Evolutionary conservation across 2,329 filamentous ascomycete genomes (phyloP), one percentile per base, ranked within the genome.

Genomic region (Aspergillus terreus): DNA sequence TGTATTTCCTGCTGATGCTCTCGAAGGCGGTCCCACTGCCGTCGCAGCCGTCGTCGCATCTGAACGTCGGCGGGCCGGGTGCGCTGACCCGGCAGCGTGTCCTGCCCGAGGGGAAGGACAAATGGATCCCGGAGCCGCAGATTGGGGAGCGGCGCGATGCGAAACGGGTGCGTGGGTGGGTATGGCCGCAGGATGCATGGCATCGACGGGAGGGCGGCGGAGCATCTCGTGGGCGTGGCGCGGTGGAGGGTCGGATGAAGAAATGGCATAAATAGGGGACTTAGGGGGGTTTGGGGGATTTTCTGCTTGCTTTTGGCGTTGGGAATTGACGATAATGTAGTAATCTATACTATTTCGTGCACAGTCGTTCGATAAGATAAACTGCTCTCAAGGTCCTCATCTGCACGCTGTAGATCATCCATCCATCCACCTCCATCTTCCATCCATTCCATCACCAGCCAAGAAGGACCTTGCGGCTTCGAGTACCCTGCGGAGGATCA

Each of bases 1-100:
- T 86, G 6, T 86, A 83, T 72, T 86, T 83, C 60, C 67, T 86
- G 14, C 79, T 85, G 51, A 85, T 86, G 82, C 77, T 86, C 3
- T 82, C 83, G 21, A 84, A 83, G 64, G 78, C 83, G 49, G 75
- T 78, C 38, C 79, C 82, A 1, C 72, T 86, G 35, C 79, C 79
- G 1, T 76, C 77, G 4, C 82, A 85, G 52, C 69, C 71, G 41
- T 76, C 78, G 12, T 83, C 80, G 66, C 77, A 78, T 58, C 75
- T 86, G 69, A 82, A 85, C 47, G 79, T 85, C 19, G 82, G 82
- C 7, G 80, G 78, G 3, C 80, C 82, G 1, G 79, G 78, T 3
- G 78, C 78, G 0, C 60, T 83, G 50, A 83, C 80, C 2, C 71
- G 83, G 33, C 77, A 82, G 63, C 77, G 79, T 44, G 73, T 79